A percentile compares a stretch with the other conserved stretches of the same genome.
These are phyloP conservation scores for Yamadazyma kitorensis DNA, from an alignment of 805 yeast genomes.

Conservation along the genomic window DNA sequence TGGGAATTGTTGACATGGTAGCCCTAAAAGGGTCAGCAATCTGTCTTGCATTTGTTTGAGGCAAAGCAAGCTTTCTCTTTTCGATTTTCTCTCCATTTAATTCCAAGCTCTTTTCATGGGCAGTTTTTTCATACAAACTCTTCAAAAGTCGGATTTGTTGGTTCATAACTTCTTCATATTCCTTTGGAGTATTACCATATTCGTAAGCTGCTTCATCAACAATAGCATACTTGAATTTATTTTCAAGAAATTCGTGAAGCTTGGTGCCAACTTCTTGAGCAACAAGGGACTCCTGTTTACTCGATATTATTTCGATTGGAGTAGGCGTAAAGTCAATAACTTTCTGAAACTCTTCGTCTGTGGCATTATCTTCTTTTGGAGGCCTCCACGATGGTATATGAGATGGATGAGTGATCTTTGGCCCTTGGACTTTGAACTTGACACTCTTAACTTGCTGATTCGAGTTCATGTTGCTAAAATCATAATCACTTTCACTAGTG, in stretches of 20 bases:
- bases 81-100: conserved; percentile 49
- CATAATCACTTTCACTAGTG: too few relatives aligned
- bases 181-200: conserved; percentile 42
- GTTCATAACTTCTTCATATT: conserved; percentile 54
- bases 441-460: conserved; percentile 23
- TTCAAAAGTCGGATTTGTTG: conserved; percentile 51
- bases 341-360: conserved; percentile 15
- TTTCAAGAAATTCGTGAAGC: conserved; percentile 24
- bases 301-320: conserved; percentile 23
- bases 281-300: conserved; percentile 11
- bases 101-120: conserved; percentile 34
- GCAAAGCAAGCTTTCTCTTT: conserved; percentile 43
- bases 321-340: conserved; percentile 25
- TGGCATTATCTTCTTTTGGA: conserved; percentile 15
- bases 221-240: conserved; percentile 32
- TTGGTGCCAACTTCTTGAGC: conserved; percentile 27
- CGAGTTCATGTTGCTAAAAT: too few relatives aligned
- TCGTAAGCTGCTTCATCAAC: conserved; percentile 37
- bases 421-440: conserved; percentile 31
- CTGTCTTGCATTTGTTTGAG: conserved; percentile 36
- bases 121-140: conserved; percentile 42
- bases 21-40: conserved; percentile 46
- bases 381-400: conserved; percentile 44
- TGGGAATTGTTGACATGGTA: conserved; percentile 38
- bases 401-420: conserved; percentile 41